Base-by-base conservation (phyloP, 208 protist genomes). In the Sergeia podlipaevii region DNA sequence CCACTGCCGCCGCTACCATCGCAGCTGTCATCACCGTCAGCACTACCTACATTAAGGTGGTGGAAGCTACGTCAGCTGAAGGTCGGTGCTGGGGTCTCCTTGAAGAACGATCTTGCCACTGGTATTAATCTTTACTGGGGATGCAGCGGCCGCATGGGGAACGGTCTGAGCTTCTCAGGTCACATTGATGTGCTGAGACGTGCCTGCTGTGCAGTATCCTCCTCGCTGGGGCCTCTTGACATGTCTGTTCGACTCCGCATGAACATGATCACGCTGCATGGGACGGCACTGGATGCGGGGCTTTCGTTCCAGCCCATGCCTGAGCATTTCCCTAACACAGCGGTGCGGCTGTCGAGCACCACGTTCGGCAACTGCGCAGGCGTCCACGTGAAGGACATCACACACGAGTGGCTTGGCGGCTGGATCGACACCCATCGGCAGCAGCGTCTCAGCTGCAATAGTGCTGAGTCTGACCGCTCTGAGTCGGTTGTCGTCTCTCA, bases 51-150 rank as follows among this genome's bases (percentile, higher is more conserved):
- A 4, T 36, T 52, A 32, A 50, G 44, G 26, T 84, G 72, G 73
- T 86, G 70, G 69, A 24, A 41, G 20, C 66, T 84, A 18, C 55
- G 64, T 11, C 62, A 79, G 24, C 68, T 92, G 18, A 77, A 77
- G 34, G 70, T 81, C 23, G 85, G 85, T 20, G 70, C 63, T 1
- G 85, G 85, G 4, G 39, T 89, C 0, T 61, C 80, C 24, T 59
- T 80, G 44, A 87, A 85, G 57, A 84, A 89, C 46, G 80, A 87
- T 32, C 50, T 84, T 20, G 69, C 67, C 7, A 83, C 72, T 29
- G 85, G 80, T 29, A 74, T 87, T 20, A 92, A 92, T 61, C 50
- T 89, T 3, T 89, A 85, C 66, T 84, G 68, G 69, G 85, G 85
- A 18, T 61, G 61, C 30, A 78, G 68, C 33, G 60, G 38, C 32